Base-by-base conservation (phyloP, 2,329 filamentous ascomycete genomes). In the Aspergillus pseudoterreus region DNA sequence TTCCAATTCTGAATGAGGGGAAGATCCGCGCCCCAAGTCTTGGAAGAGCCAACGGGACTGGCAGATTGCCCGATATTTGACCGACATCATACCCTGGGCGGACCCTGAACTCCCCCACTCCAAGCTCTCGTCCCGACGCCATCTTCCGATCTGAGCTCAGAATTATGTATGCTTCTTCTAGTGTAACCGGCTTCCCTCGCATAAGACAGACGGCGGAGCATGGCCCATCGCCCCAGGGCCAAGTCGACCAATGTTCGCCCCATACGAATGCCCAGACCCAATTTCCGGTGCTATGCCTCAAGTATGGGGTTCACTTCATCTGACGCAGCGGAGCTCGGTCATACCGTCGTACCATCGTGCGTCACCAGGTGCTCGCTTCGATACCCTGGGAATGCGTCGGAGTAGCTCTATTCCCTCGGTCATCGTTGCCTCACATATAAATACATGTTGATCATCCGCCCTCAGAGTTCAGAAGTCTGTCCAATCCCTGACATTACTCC, bases 1-100 rank as follows among this genome's bases (percentile, higher is more conserved):
- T 41, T 3, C 22, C 14, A 41, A 41, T 11, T 11, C 35, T 41
- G 12, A 41, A 47, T 39, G 10, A 4, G 35, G 45, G 14, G 27
- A 30, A 15, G 45, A 49, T 49, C 27, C 27, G n/a, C 27, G 39
- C 14, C 14, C 30, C 22, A 10, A 4, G 11, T 36, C 47, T 51
- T 49, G 36, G 47, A 45, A 46, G n/a, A 12, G 38, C 21, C 35
- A 11, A 47, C 15, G 35, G 53, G 39, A 52, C 50, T 49, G 53
- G 48, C 42, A 55, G 35, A 42, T 55, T 48, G 33, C 32, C 57
- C 55, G 58, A 59, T 58, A 61, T 53, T 58, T 50, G 57, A 52
- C 52, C 53, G 58, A 55, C 43, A 49, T 42, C 38, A 24, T 30
- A 14, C 30, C n/a, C 43, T 24, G 10, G 17, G 32, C 21, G 43